A percentile compares a stretch with the other conserved stretches of the same genome.
These are phyloP conservation scores for Candida nonsorbophila DNA, from an alignment of 805 yeast species.

Conservation along the genomic window DNA sequence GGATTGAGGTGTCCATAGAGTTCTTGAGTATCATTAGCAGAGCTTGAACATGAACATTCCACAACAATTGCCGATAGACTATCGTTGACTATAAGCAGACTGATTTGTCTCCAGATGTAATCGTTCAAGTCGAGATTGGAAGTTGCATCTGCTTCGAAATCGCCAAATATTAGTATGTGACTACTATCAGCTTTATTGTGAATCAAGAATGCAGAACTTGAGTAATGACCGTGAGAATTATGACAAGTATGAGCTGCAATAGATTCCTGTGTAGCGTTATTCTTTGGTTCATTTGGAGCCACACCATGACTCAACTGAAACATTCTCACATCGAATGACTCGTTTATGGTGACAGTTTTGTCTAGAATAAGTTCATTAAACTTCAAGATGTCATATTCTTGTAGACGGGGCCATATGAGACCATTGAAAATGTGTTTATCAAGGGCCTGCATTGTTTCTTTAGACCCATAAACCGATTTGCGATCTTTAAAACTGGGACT, in stretches of 20 bases:
- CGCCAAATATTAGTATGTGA: constrained; percentile 69
- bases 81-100: constrained; percentile 35
- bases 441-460: constrained; percentile 48
- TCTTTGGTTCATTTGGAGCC: too few relatives aligned
- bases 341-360: constrained; percentile 9
- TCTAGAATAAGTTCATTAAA: constrained; percentile 12
- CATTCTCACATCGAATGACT: constrained; percentile 20
- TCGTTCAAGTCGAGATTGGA: constrained; percentile 34
- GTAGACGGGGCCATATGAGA: constrained; percentile 72
- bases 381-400: constrained; percentile 21
- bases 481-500: constrained; percentile 49
- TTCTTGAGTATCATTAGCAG: constrained; percentile 37
- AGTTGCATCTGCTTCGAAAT: constrained; percentile 63
- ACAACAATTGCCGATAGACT: constrained; percentile 54
- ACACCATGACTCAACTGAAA: constrained; percentile 35
- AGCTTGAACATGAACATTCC: constrained; percentile 59
- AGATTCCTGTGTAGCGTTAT: not conserved
- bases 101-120: constrained; percentile 53
- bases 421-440: constrained; percentile 64
- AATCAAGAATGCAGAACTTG: constrained; percentile 53
- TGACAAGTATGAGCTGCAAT: constrained; percentile 3
- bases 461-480: constrained; percentile 50
- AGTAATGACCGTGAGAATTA: constrained; percentile 1
- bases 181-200: constrained; percentile 24
- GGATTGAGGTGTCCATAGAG: constrained; percentile 85